Percentiles rank a stretch among this genome's conserved stretches.
phyloP scores from a whole-genome alignment of 169 alveolate species.

The Cryptosporidium sp. region DNA sequence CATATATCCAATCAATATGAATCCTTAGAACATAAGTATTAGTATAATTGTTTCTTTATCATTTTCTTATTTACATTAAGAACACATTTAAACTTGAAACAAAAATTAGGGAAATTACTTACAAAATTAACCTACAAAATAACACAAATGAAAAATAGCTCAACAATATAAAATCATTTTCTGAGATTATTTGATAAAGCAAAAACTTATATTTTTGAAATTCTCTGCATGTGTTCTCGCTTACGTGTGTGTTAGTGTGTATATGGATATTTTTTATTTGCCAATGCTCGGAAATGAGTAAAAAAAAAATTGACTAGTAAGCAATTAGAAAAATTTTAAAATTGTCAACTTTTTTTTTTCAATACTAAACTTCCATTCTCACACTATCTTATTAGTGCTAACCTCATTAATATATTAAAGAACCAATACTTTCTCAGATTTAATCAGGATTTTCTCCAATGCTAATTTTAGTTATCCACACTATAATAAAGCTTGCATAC shows the following conservation, averaged over 20 bases:
- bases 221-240: neutral
- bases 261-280: too few species aligned
- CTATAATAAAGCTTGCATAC: neutral
- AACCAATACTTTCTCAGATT: too few species aligned
- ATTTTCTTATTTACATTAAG: neutral
- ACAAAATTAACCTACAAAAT: slow-evolving; percentile 35
- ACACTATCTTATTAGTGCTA: too few species aligned
- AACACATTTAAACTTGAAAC: slow-evolving; percentile 8
- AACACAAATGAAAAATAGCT: neutral
- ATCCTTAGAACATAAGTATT: too few species aligned
- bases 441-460: too few species aligned
- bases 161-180: neutral
- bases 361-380: too few species aligned
- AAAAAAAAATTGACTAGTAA: neutral
- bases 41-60: neutral
- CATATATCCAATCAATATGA: neutral
- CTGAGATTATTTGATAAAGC: neutral
- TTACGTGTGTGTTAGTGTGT: neutral
- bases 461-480: neutral
- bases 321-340: too few species aligned
- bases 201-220: neutral
- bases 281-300: neutral
- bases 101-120: slow-evolving; percentile 24
- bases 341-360: too few species aligned
- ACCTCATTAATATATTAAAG: too few species aligned